A percentile compares a stretch with the other conserved stretches of the same genome.
Evolutionary conservation across 805 yeast genomes (phyloP).

Genomic region (Candida broadrunensis): DNA sequence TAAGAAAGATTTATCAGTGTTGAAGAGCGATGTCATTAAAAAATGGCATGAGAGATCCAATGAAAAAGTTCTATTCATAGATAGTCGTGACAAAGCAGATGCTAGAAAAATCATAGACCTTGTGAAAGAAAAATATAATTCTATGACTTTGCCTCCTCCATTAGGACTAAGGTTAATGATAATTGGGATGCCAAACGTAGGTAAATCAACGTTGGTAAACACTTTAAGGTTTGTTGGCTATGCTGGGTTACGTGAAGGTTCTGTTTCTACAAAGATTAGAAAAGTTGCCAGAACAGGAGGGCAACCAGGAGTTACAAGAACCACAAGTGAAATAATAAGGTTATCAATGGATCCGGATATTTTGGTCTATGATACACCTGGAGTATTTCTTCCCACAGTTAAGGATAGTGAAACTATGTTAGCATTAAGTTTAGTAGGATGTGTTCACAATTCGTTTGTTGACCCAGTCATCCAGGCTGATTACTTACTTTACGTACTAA

Average conservation of each 20-base stretch:
- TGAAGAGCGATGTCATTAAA: conserved; percentile 32
- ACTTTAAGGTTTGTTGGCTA: conserved; percentile 51
- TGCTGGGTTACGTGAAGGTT: conserved; percentile 14
- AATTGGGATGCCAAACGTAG: conserved; percentile 97
- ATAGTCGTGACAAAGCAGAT: conserved; percentile 52
- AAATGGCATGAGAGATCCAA: conserved; percentile 29
- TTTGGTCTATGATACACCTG: conserved; percentile 85
- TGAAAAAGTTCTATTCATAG: conserved; percentile 47
- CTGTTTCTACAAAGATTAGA: conserved; percentile 35
- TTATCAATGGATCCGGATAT: conserved; percentile 61
- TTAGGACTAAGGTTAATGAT: conserved; percentile 74
- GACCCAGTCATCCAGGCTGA: conserved; percentile 89
- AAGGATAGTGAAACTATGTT: conserved; percentile 68
- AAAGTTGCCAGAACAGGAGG: conserved; percentile 86
- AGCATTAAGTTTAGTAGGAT: conserved; percentile 68
- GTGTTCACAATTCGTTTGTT: conserved; percentile 63
- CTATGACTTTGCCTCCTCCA: conserved; percentile 71
- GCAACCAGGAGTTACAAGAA: conserved; percentile 85
- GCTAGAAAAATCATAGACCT: conserved; percentile 48
- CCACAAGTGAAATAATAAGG: conserved; percentile 71
- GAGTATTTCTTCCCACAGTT: conserved; percentile 80
- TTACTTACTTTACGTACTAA: conserved; percentile 71
- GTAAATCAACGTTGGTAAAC: conserved; percentile 86
- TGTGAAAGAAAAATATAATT: conserved; percentile 43
- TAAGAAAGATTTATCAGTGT: conserved; percentile 61